Evolutionary conservation across 192 early-diverging fungal species (phyloP).

Genomic region (Coemansia biformis): DNA sequence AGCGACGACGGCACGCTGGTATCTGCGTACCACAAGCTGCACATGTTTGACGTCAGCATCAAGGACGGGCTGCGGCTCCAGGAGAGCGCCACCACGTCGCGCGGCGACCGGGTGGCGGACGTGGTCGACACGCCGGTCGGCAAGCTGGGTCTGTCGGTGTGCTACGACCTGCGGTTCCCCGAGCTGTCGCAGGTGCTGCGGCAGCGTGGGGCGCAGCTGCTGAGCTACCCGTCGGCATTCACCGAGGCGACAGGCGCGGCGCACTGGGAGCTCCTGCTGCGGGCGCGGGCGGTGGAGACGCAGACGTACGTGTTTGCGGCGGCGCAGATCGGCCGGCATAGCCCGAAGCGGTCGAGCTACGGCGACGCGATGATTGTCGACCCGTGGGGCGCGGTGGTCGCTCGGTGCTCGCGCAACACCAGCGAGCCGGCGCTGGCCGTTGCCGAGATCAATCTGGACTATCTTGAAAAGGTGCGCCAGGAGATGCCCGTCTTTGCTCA

Average conservation of each 20-base stretch:
- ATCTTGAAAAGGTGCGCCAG: slow-evolving; percentile 54
- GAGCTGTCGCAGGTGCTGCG: slow-evolving; percentile 59
- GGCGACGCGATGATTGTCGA: slow-evolving; percentile 81
- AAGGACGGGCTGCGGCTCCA: slow-evolving; percentile 40
- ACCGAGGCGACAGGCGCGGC: slow-evolving; percentile 74
- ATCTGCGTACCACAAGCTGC: slow-evolving; percentile 66
- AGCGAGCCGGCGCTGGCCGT: slow-evolving; percentile 57
- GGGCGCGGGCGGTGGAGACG: slow-evolving; percentile 79
- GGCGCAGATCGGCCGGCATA: slow-evolving; percentile 73
- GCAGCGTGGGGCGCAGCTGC: slow-evolving; percentile 58
- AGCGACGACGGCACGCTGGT: slow-evolving; percentile 55
- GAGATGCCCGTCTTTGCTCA: slow-evolving; percentile 76
- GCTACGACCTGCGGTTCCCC: slow-evolving; percentile 82
- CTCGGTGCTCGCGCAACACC: slow-evolving; percentile 54
- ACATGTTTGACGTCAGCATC: slow-evolving; percentile 69
- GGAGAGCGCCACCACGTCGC: slow-evolving; percentile 21
- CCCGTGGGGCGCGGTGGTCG: slow-evolving; percentile 75
- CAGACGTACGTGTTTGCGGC: slow-evolving; percentile 79
- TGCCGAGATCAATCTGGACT: slow-evolving; percentile 61
- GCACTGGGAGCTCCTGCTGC: slow-evolving; percentile 77
- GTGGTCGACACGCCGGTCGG: slow-evolving; percentile 52
- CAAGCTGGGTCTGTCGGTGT: slow-evolving; percentile 58
- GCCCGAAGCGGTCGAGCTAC: slow-evolving; percentile 63
- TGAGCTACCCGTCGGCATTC: slow-evolving; percentile 80
- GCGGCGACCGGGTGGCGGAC: slow-evolving; percentile 17